Conservation (phyloP, 2,329 filamentous ascomycete genomes). For the Ophiocordyceps robertsii region DNA sequence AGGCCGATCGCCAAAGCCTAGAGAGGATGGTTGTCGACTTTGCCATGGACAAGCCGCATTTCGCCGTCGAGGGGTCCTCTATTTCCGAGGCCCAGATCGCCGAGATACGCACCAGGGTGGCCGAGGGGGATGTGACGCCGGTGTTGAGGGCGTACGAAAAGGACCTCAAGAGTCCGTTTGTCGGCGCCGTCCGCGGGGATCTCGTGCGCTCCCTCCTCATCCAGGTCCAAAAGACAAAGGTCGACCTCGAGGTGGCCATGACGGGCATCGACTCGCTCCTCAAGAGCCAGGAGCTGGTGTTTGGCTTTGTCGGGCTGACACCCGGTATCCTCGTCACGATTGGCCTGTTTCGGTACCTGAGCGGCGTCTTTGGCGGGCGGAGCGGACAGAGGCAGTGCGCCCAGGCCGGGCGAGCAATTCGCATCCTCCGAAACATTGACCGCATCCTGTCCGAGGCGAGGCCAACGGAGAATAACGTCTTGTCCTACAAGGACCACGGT, state of each 20-base stretch:
- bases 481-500: constrained; percentile 88
- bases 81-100: constrained; percentile 58
- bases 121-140: constrained; percentile 84
- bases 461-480: constrained; percentile 57
- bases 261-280: constrained; percentile 88
- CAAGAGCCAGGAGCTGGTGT: constrained; percentile 93
- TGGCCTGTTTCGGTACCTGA: constrained; percentile 59
- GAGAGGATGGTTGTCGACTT: constrained; percentile 99
- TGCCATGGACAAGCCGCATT: constrained; percentile 65
- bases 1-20: constrained; percentile 78
- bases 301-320: constrained; percentile 91
- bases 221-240: constrained; percentile 97
- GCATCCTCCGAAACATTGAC: constrained; percentile 78
- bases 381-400: constrained; percentile 52
- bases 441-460: constrained; percentile 58
- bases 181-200: constrained; percentile 73
- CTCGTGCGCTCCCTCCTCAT: constrained; percentile 83
- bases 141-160: constrained; percentile 85
- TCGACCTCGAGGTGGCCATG: constrained; percentile 92
- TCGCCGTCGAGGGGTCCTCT: constrained; percentile 32
- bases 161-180: constrained; percentile 69
- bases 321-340: constrained; percentile 83
- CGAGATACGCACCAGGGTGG: constrained; percentile 65
- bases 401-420: constrained; percentile 56
- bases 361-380: constrained; percentile 54